These are phyloP conservation scores for Phytophthora melonis DNA, from an alignment of 352 stramenopile genomes.

Conservation along the genomic window DNA sequence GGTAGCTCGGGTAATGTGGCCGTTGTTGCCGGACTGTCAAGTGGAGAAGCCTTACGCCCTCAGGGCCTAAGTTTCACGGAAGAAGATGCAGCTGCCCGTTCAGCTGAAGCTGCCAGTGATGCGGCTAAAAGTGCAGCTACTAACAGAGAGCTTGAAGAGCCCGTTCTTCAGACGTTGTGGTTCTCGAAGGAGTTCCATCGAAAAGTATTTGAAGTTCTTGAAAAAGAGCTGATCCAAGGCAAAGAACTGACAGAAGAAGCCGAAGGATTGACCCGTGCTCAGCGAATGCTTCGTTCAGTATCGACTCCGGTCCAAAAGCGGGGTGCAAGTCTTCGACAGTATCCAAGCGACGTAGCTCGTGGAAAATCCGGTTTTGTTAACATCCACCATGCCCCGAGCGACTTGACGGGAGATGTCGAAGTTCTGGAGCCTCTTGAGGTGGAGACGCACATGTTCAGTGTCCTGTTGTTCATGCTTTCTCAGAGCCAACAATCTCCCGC, in stretches of 20 bases:
- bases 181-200: conserved; percentile 89
- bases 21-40: not conserved
- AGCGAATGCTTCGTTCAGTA: conserved; percentile 84
- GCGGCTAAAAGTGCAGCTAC: conserved; percentile 81
- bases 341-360: conserved; percentile 53
- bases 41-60: conserved; percentile 21
- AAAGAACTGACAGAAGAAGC: conserved; percentile 76
- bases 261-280: conserved; percentile 79
- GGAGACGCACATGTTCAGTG: conserved; percentile 72
- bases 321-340: conserved; percentile 52
- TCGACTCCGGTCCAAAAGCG: conserved; percentile 80
- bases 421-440: conserved; percentile 82
- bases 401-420: conserved; percentile 46
- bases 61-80: conserved; percentile 52
- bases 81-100: conserved; percentile 64
- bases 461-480: conserved; percentile 85
- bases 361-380: conserved; percentile 53
- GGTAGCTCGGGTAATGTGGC: conserved; percentile 27
- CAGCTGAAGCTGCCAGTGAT: conserved; percentile 80
- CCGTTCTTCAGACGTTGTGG: conserved; percentile 84
- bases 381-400: conserved; percentile 43
- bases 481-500: conserved; percentile 74
- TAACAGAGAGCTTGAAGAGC: conserved; percentile 76
- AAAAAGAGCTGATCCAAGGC: conserved; percentile 79
- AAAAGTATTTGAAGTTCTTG: conserved; percentile 89